phyloP scores from a whole-genome alignment of 345 rosid species.

The Brassica carinata region DNA sequence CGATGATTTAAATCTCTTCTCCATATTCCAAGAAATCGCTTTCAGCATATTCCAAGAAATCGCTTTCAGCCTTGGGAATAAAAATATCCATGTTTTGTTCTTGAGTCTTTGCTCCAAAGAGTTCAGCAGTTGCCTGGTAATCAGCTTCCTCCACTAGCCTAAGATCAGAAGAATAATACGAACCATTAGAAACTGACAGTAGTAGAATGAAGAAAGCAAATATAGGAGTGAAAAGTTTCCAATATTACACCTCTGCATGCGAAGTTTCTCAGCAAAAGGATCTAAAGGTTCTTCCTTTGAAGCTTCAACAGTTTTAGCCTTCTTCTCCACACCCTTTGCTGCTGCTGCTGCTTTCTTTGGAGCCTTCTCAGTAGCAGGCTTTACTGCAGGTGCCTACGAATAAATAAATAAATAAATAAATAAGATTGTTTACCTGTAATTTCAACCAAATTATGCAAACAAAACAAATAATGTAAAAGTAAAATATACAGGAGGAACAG shows the following conservation, averaged over 20 bases:
- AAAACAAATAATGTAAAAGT: neutral
- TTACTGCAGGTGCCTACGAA: constrained; percentile 46
- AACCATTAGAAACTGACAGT: neutral
- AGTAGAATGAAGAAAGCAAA: neutral
- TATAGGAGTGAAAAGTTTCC: neutral
- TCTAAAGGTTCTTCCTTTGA: constrained; percentile 54
- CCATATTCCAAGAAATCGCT: constrained; percentile 55
- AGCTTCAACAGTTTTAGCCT: constrained; percentile 51
- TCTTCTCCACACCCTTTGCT: constrained; percentile 50
- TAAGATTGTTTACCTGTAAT: neutral
- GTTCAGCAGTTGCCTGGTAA: constrained; percentile 66
- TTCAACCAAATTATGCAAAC: neutral
- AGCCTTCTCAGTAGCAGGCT: constrained; percentile 51
- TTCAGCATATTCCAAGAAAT: constrained; percentile 86
- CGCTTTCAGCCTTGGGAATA: constrained; percentile 89
- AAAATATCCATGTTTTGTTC: constrained; percentile 64
- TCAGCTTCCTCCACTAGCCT: constrained; percentile 98
- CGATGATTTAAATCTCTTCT: neutral
- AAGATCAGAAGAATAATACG: constrained; percentile 1
- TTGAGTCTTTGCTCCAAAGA: constrained; percentile 62
- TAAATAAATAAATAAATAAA: neutral
- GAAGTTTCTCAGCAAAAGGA: constrained; percentile 74
- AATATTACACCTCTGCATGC: constrained; percentile 63
- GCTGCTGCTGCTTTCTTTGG: constrained; percentile 51
- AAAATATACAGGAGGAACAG: constrained; percentile 58